Evolutionary conservation across 352 stramenopile genomes (phyloP).

Genomic region (Peronospora belbahrii): DNA sequence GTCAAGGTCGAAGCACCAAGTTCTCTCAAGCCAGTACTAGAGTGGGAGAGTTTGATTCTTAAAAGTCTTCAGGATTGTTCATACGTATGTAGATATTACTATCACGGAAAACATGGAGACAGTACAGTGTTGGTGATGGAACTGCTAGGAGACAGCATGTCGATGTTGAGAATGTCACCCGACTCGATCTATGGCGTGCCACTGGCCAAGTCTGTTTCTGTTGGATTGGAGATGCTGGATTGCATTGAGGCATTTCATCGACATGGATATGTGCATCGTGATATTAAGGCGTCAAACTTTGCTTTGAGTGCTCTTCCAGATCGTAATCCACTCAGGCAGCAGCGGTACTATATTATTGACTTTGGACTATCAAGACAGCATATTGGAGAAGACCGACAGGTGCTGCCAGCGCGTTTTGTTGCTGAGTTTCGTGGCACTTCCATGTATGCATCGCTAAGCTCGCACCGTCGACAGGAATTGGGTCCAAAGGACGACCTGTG

Average conservation of each 20-base stretch:
- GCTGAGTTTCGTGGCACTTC: conserved; percentile 84
- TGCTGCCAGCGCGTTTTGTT: conserved; percentile 48
- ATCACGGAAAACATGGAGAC: conserved; percentile 79
- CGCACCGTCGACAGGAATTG: conserved; percentile 69
- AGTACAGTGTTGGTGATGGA: conserved; percentile 87
- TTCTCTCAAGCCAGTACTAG: conserved; percentile 79
- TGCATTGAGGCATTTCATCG: conserved; percentile 82
- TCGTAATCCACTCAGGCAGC: conserved; percentile 38
- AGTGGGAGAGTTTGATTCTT: conserved; percentile 86
- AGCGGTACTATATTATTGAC: conserved; percentile 74
- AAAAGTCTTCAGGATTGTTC: conserved; percentile 78
- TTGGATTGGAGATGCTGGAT: conserved; percentile 82
- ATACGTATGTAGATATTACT: conserved; percentile 79
- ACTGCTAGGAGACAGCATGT: conserved; percentile 83
- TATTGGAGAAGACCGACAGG: conserved; percentile 46
- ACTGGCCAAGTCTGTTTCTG: conserved; percentile 55
- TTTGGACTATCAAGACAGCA: conserved; percentile 82
- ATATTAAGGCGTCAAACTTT: conserved; percentile 89
- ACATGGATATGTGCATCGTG: conserved; percentile 81
- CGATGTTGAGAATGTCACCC: conserved; percentile 71
- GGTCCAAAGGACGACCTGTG: conserved; percentile 83
- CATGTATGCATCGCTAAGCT: conserved; percentile 85
- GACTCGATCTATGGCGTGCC: conserved; percentile 77
- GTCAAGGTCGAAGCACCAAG: conserved; percentile 84
- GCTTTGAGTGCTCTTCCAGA: conserved; percentile 40